Conservation (phyloP, 2,329 filamentous ascomycete species). For the Karstenula rhodostoma region DNA sequence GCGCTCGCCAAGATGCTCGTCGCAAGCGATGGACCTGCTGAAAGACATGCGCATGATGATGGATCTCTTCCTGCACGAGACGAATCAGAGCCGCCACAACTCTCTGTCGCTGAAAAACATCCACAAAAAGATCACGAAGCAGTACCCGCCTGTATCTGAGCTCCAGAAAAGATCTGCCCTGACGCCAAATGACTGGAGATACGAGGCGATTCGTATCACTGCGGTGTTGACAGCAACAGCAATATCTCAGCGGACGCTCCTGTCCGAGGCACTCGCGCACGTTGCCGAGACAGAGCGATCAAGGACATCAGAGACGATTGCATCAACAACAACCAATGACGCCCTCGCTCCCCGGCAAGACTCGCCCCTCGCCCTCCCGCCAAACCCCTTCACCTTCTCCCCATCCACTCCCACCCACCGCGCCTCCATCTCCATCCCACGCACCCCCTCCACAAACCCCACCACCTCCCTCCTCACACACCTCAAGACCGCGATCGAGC, state of each 20-base stretch:
- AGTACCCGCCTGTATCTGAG: conserved; percentile 28
- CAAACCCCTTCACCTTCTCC: conserved; percentile 11
- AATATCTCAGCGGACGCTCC: conserved; percentile 33
- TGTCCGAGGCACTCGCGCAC: conserved; percentile 37
- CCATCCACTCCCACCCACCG: conserved; percentile 17
- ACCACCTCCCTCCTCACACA: conserved; percentile 28
- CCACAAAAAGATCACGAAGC: conserved; percentile 30
- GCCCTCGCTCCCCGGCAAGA: conserved; percentile 24
- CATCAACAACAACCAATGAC: conserved; percentile 20
- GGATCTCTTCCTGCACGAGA: conserved; percentile 37
- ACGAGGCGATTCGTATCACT: conserved; percentile 47
- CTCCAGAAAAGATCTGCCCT: conserved; percentile 21
- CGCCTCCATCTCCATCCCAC: conserved; percentile 16
- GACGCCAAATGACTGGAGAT: conserved; percentile 37
- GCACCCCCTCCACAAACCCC: conserved; percentile 12
- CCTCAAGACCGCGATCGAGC: conserved; percentile 36
- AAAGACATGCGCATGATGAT: conserved; percentile 41
- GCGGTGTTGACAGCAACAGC: conserved; percentile 44
- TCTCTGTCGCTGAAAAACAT: conserved; percentile 26
- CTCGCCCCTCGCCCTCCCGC: conserved; percentile 28
- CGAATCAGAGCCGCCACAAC: conserved; percentile 28
- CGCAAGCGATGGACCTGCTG: conserved; percentile 33
- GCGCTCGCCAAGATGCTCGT: conserved; percentile 26
- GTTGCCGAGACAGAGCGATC: conserved; percentile 16
- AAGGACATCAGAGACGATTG: conserved; percentile 14